Evolutionary conservation across 1,284 basidiomycete species (phyloP), one percentile per base, ranked within the genome.

Genomic region (Cutaneotrichosporon sp.): DNA sequence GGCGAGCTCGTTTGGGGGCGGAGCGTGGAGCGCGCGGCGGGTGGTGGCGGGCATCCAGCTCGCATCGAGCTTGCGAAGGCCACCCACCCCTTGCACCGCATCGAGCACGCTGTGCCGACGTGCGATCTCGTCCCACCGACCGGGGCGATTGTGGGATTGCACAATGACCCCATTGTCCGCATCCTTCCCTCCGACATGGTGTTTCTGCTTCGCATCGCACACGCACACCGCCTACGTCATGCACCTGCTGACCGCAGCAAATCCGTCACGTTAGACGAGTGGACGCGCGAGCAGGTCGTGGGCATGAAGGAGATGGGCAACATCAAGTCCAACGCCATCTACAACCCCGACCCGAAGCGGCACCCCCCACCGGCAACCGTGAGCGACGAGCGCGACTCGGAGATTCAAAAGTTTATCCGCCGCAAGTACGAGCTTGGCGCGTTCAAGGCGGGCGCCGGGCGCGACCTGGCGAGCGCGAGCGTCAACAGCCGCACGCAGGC

Each of bases 191-290:
- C 5, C 16, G 45, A 4, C 45, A 5, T 16, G 25, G n/a, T n/a
- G n/a, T n/a, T n/a, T n/a, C 47, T 49, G 3, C 47, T 16, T 18
- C 47, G 22, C 22, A n/a, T n/a, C n/a, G n/a, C 29, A 29, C 29
- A 4, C 5, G 29, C 29, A 9, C 29, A 29, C 22, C 45, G 16
- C 22, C 45, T 22, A 49, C 6, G 25, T 18, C 25, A 29, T 7
- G 50, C 9, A 18, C 14, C 24, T 9, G 46, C 54, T 49, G 20
- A 56, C 31, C 2, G 0, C 56, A 79, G 75, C 27, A 80, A 79
- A 65, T 76, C 74, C 14, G 73, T 78, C 29, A 79, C 78, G 3
- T 69, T 78, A n/a, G 78, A 79, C 64, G 72, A 72, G 24, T 80
- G 79, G 79, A 71, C 77, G 6, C 70, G 78, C 33, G 78, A 79